Conservation (phyloP, 352 stramenopile genomes). For the Sclerospora graminicola region DNA sequence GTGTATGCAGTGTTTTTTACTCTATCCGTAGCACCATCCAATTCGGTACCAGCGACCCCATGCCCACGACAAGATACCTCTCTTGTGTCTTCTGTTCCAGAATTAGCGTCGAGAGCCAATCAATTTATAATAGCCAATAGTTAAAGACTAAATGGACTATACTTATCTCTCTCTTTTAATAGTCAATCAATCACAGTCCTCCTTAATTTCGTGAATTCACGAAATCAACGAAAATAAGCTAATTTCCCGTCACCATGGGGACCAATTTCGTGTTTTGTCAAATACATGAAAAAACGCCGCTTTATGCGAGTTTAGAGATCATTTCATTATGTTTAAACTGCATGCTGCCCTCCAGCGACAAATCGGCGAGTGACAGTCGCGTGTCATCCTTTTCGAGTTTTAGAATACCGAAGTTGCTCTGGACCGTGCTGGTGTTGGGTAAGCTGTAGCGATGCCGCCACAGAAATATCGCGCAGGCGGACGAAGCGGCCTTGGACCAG, state of each 20-base stretch:
- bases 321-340: neutral
- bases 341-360: neutral
- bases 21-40: no score
- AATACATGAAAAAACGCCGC: neutral
- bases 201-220: neutral
- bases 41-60: no score
- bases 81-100: no score
- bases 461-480: no score
- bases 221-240: neutral
- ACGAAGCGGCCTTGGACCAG: neutral
- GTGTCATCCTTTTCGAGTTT: no score
- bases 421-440: neutral
- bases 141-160: no score
- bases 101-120: no score
- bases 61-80: no score
- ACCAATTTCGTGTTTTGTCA: neutral
- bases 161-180: no score
- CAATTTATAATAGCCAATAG: no score
- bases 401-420: neutral
- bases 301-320: neutral
- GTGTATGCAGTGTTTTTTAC: no score
- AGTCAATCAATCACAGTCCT: neutral
- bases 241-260: no score
- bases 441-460: neutral
- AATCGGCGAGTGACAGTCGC: neutral